Evolutionary conservation across 177 flowering plant genomes (phyloP), one percentile per base, ranked within the genome.

Genomic region (Vitis hybrid): DNA sequence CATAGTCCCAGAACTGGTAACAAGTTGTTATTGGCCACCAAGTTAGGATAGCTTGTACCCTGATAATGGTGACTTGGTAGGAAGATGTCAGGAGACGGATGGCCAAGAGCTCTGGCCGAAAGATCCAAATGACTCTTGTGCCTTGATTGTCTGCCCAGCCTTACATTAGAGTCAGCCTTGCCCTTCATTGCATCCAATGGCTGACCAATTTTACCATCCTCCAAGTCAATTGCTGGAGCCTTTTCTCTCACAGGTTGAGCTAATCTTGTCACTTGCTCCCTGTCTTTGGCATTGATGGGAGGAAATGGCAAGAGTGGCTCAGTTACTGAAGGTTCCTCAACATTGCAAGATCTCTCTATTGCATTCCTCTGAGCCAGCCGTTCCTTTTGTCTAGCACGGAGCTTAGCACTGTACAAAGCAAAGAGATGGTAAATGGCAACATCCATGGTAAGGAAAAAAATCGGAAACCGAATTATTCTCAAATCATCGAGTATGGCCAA

Each of bases 381-480:
- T 72, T 89, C 96, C 71, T 92, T 97, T 75, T 97, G 99, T 77
- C 97, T 84, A 63, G 89, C 88, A 59, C 99, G 93, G 66, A 97
- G 99, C 81, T 79, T 91, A 9, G 87, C 80, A 83, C 99, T 96
- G 90, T 60, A 60, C 57, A 72, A 72, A 3, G 24, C 49, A 69
- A 72, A 71, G 50, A 54, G 58, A 49, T 22, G 63, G n/a, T 28
- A 63, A 63, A 50, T 28, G 13, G 47, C 28, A 6, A 5, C 47
- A 67, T 24, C 22, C 59, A 66, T 55, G 70, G 2, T 54, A 2
- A 56, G 14, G 31, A 20, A 15, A 2, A 63, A 54, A 62, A 65
- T 19, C 33, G 44, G 20, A 67, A 47, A 12, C 57, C 14, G 3
- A 15, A 20, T 19, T 10, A 38, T 17, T 24, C 12, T 62, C 12